These are phyloP conservation scores for Blastobotrys peoriensis DNA, from an alignment of 805 yeast species.

Conservation along the genomic window DNA sequence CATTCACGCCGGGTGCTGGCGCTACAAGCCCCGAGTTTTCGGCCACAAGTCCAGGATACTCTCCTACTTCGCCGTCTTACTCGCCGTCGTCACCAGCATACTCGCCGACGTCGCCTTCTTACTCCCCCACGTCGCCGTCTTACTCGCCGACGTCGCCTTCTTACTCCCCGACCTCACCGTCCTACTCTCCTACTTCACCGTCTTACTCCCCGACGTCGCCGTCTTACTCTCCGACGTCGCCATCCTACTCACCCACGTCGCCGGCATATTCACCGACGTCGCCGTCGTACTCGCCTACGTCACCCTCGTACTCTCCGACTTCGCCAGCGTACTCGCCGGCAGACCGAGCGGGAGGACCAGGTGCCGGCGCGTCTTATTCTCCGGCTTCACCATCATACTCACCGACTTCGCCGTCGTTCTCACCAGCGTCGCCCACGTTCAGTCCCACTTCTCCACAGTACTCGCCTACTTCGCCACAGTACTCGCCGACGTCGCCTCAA, in stretches of 20 bases:
- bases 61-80: slow-evolving; percentile 75
- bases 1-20: slow-evolving; percentile 65
- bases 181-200: slow-evolving; percentile 62
- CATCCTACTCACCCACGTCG: slow-evolving; percentile 54
- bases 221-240: slow-evolving; percentile 70
- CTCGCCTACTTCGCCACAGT: slow-evolving; percentile 66
- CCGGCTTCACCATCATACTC: slow-evolving; percentile 65
- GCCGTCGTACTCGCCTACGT: slow-evolving; percentile 59
- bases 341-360: not conserved
- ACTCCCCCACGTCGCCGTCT: slow-evolving; percentile 58
- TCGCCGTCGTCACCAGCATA: slow-evolving; percentile 79
- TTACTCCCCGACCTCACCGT: slow-evolving; percentile 75
- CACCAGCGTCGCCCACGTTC: slow-evolving; percentile 62
- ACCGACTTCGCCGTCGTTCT: slow-evolving; percentile 63
- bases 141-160: slow-evolving; percentile 61
- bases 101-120: slow-evolving; percentile 71
- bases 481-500: slow-evolving; percentile 64
- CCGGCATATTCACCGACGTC: slow-evolving; percentile 73
- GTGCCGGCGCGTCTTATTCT: slow-evolving; percentile 41
- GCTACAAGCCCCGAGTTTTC: slow-evolving; percentile 66
- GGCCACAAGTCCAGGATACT: slow-evolving; percentile 65
- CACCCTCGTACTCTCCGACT: slow-evolving; percentile 57
- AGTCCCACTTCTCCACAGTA: slow-evolving; percentile 59
- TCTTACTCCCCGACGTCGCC: slow-evolving; percentile 80
- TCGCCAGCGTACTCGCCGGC: slow-evolving; percentile 49